phyloP scores from a whole-genome alignment of 2,329 filamentous ascomycete genomes.

The Microdochium paspali region DNA sequence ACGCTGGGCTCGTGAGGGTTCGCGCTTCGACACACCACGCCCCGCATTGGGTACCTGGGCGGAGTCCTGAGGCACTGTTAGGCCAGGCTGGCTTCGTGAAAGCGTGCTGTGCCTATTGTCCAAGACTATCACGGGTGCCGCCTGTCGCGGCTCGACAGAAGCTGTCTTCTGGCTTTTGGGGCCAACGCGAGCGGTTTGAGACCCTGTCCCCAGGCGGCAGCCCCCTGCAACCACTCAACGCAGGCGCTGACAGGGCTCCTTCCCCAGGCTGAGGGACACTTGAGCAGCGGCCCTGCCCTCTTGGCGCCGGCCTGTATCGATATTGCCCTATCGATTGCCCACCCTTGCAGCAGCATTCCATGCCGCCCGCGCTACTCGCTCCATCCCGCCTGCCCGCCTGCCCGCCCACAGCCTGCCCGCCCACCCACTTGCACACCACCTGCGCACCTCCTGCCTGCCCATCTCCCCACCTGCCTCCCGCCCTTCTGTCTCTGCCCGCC shows the following conservation, averaged over 20 bases:
- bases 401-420: not conserved
- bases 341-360: conserved; percentile 1
- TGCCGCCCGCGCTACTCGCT: not conserved
- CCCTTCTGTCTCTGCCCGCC: not conserved
- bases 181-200: not conserved
- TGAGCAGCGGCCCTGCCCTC: not conserved
- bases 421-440: no score
- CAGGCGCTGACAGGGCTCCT: not conserved
- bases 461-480: not conserved
- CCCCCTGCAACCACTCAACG: not conserved
- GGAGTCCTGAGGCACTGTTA: not conserved
- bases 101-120: no score
- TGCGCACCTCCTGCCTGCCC: not conserved
- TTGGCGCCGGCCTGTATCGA: not conserved
- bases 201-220: not conserved
- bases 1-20: not conserved
- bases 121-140: no score
- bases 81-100: not conserved
- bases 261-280: not conserved
- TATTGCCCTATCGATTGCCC: conserved; percentile 1
- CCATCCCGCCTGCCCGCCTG: not conserved
- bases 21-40: not conserved
- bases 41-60: not conserved
- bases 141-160: no score
- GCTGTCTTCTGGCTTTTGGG: no score